Evolutionary conservation across 768 basidiomycete genomes (phyloP), one percentile per base, ranked within the genome.

Genomic region (Cystobasidiopsis lactophilus): DNA sequence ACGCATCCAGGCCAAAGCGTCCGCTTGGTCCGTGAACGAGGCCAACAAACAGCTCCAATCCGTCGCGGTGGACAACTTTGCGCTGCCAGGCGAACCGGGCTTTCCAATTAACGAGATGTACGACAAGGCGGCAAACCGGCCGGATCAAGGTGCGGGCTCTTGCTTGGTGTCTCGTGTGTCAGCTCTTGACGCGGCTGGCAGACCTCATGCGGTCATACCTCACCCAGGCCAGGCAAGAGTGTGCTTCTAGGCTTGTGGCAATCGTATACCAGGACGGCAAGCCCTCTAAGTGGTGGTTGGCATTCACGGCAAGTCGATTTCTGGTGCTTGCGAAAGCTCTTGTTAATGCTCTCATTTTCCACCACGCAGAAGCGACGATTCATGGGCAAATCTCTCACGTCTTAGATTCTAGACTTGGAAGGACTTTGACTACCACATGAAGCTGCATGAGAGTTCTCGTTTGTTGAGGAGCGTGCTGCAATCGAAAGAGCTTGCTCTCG

Each of bases 241-340:
- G 89, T 19, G 82, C 86, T 21, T 73, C 78, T 9, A 77, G 93
- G 29, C 68, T 98, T 47, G 76, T 86, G 14, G 86, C 89, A 62
- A 73, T 77, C 49, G 70, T 98, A 46, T 98, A 98, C 66, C 65
- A 79, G 37, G 85, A 91, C 4, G 80, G 80, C 53, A 89, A 84
- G 66, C 89, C 93, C 4, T 93, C 82, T 73, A 98, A 98, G 68
- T 98, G 93, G 93, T 98, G 93, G 93, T 91, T 95, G 85, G 82
- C 84, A 21, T 98, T 96, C 77, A 77, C 67, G 64, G 58, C 58
- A 47, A 29, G 52, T 41, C 29, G 9, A 33, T 38, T 45, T 23
- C 44, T 3, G n/a, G 38, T 45, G 26, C 52, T 48, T 23, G 19
- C 39, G 26, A 19, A 31, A 26, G 13, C 40, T 4, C 4, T 26